phyloP scores from a whole-genome alignment of 2,329 filamentous ascomycete genomes.

The Exophiala dermatitidis region DNA sequence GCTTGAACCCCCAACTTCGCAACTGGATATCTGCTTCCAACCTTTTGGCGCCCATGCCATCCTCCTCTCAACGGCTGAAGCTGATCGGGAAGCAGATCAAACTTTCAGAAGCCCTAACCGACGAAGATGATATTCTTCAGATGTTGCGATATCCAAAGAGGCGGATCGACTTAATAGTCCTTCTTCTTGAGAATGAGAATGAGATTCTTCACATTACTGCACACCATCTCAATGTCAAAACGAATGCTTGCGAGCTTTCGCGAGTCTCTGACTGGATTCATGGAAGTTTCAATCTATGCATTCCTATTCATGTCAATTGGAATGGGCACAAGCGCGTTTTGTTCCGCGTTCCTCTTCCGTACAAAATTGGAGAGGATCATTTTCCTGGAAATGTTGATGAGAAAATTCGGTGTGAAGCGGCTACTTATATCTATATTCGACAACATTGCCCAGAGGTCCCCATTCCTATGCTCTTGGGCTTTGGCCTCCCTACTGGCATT shows the following conservation, averaged over 20 bases:
- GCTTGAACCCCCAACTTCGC: neutral
- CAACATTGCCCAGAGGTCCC: constrained; percentile 35
- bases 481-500: constrained; percentile 24
- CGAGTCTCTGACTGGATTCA: constrained; percentile 33
- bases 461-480: constrained; percentile 32
- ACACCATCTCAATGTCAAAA: constrained; percentile 2
- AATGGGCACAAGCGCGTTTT: constrained; percentile 39
- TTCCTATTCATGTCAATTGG: constrained; percentile 33
- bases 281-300: constrained; percentile 9
- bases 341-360: constrained; percentile 1
- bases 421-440: constrained; percentile 37
- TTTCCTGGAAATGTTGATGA: constrained; percentile 1
- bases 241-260: neutral
- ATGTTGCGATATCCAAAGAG: constrained; percentile 2
- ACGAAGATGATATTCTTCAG: constrained; percentile 2
- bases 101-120: constrained; percentile 1
- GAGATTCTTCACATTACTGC: constrained; percentile 2
- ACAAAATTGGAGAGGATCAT: constrained; percentile 1
- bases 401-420: constrained; percentile 29
- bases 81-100: neutral
- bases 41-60: neutral
- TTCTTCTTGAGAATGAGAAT: neutral
- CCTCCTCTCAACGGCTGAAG: neutral
- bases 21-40: neutral
- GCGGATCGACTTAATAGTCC: constrained; percentile 2